Base-by-base conservation (phyloP, 1,284 basidiomycete genomes). In the Puccinia triticina region DNA sequence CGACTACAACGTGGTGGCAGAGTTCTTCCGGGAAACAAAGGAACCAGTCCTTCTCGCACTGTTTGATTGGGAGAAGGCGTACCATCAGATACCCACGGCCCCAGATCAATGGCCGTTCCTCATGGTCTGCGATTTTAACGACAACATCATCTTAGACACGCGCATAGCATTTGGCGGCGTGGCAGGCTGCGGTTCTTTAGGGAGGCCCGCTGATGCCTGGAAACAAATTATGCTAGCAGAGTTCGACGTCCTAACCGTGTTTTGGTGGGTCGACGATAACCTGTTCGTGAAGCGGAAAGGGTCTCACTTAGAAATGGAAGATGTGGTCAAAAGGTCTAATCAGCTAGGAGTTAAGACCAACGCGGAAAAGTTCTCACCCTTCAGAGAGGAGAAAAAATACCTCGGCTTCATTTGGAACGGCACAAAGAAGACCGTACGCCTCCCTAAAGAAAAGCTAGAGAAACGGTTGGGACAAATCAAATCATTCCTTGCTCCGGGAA, bases 191-290 rank as follows among this genome's bases (percentile, higher is more conserved):
- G 64, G 64, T 4, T 34, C 43, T 4, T 67, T 67, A 10, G 64
- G 64, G 23, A 2, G 64, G 1, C 64, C 64, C 18, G 64, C 64
- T 16, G 64, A 67, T 34, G 3, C 43, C 3, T 67, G 64, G 64
- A 32, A 34, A n/a, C 4, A 29, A 4, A 67, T 67, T 21, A 67
- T 34, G 3, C 8, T 67, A n/a, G 8, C 0, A n/a, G 1, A 18
- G 0, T 67, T 67, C 4, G 43, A 67, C 16, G 4, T 67, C 5
- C 0, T 18, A 7, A 5, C 26, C 7, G 26, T 26, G 18, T 67
- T 67, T 14, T 5, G 64, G 5, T 67, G 64, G 64, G 64, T 67
- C 4, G 64, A 67, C n/a, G 64, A 67, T 11, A 67, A 67, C n/a
- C 32, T 67, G 12, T 32, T 67, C 16, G 18, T 67, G 2, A 67